Percentiles rank a stretch among this genome's conserved stretches.
phyloP scores from a whole-genome alignment of 1,284 basidiomycete genomes.

The Athelia psychrophila region DNA sequence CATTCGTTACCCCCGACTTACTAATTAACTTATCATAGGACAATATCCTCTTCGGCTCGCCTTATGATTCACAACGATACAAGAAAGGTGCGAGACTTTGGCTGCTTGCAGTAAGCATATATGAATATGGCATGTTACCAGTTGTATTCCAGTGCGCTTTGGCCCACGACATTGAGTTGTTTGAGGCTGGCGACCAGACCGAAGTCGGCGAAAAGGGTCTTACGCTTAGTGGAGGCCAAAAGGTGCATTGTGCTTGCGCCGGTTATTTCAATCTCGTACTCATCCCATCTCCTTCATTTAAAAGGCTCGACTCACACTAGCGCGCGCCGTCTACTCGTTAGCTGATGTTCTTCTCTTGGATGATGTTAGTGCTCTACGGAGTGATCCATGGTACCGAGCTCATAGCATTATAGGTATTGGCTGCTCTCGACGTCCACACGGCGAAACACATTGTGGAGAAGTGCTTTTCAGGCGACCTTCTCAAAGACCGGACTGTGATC shows the following conservation, averaged over 20 bases:
- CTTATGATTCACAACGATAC: slow-evolving; percentile 22
- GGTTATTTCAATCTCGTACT: slow-evolving; percentile 26
- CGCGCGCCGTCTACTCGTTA: slow-evolving; percentile 65
- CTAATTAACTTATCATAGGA: slow-evolving; percentile 9
- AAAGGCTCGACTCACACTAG: slow-evolving; percentile 71
- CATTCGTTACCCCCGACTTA: background rate
- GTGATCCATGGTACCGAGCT: background rate
- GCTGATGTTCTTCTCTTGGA: slow-evolving; percentile 62
- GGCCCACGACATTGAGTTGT: slow-evolving; percentile 54
- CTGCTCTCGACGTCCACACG: slow-evolving; percentile 63
- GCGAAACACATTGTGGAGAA: slow-evolving; percentile 76
- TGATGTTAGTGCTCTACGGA: slow-evolving; percentile 38
- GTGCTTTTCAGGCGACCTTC: slow-evolving; percentile 67
- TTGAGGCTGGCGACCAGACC: slow-evolving; percentile 75
- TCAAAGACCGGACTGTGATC: slow-evolving; percentile 67
- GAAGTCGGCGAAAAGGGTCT: slow-evolving; percentile 62
- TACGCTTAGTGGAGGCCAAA: slow-evolving; percentile 57
- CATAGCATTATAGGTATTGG: slow-evolving; percentile 32
- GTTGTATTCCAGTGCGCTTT: slow-evolving; percentile 12
- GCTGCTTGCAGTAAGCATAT: background rate
- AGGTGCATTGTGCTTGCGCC: slow-evolving; percentile 34
- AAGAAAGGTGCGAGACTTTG: slow-evolving; percentile 21
- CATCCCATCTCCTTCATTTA: slow-evolving; percentile 51
- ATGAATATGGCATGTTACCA: slow-evolving; percentile 26
- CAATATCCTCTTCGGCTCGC: slow-evolving; percentile 31